These are phyloP conservation scores for Suillus hirtellus DNA, from an alignment of 768 basidiomycete genomes.

Conservation along the genomic window DNA sequence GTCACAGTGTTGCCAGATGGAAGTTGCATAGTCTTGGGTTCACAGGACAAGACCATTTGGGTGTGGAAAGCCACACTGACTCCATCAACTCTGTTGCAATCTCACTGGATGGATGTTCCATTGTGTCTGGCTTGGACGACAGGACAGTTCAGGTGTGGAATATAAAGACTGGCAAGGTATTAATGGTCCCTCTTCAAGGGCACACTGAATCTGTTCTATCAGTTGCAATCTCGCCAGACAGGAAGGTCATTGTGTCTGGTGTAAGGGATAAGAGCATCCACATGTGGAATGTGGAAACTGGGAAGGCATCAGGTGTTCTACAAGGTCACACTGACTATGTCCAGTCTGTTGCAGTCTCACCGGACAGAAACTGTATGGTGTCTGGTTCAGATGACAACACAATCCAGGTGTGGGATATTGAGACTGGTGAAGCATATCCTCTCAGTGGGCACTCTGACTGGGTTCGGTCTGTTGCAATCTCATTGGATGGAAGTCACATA, in stretches of 20 bases:
- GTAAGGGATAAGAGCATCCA: slow-evolving; percentile 1
- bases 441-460: no score
- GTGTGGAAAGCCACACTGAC: not conserved
- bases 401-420: not conserved
- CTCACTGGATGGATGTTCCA: not conserved
- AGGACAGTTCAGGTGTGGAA: not conserved
- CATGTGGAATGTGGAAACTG: not conserved
- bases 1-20: not conserved
- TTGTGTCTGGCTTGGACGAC: not conserved
- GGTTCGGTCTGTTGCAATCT: no score
- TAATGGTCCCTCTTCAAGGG: not conserved
- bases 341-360: not conserved
- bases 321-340: not conserved
- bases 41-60: not conserved
- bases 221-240: not conserved
- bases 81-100: not conserved
- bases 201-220: not conserved
- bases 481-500: no score
- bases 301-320: not conserved
- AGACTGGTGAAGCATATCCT: not conserved
- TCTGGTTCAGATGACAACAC: no score
- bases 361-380: not conserved
- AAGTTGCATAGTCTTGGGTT: not conserved
- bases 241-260: slow-evolving; percentile 10
- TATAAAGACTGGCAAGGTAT: not conserved